Evolutionary conservation across 306 rosid genomes (phyloP).

Genomic region (Hylodesmum podocarpum): DNA sequence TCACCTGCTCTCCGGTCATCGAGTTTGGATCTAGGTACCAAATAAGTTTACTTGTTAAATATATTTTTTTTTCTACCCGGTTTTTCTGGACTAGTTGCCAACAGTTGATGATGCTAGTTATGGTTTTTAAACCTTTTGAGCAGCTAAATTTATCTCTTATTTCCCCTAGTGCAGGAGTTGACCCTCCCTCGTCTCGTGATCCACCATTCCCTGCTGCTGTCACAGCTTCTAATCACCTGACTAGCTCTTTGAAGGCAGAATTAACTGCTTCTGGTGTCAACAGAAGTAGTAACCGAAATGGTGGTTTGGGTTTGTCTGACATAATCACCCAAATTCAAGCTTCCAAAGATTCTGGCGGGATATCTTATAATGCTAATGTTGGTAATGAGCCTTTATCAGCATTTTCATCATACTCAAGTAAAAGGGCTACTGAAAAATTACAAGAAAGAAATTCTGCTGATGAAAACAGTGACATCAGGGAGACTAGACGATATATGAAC

Average conservation of each 20-base stretch:
- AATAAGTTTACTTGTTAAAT: constrained; percentile 40
- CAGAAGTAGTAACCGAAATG: constrained; percentile 75
- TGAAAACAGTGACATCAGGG: constrained; percentile 63
- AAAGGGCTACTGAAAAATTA: constrained; percentile 58
- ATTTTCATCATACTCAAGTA: constrained; percentile 62
- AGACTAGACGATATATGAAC: constrained; percentile 62
- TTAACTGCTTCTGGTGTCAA: constrained; percentile 56
- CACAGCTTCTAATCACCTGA: constrained; percentile 70
- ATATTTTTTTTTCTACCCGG: constrained; percentile 10
- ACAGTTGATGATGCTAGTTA: constrained; percentile 5
- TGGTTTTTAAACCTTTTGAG: constrained; percentile 46
- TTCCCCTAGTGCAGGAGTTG: constrained; percentile 99
- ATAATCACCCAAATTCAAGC: constrained; percentile 96
- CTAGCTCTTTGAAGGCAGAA: constrained; percentile 59
- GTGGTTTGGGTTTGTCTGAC: constrained; percentile 87
- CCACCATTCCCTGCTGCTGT: constrained; percentile 96
- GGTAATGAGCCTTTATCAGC: constrained; percentile 53
- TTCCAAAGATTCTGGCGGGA: constrained; percentile 78
- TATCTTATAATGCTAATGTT: constrained; percentile 51
- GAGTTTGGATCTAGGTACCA: constrained; percentile 98
- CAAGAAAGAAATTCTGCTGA: constrained; percentile 68
- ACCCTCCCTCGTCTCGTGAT: constrained; percentile 99
- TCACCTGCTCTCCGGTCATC: constrained; percentile 72
- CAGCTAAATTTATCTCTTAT: constrained; percentile 78
- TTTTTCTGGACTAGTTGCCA: constrained; percentile 24